phyloP scores from a whole-genome alignment of 1,139 yeast genomes.

The Candida tetrigidarum region DNA sequence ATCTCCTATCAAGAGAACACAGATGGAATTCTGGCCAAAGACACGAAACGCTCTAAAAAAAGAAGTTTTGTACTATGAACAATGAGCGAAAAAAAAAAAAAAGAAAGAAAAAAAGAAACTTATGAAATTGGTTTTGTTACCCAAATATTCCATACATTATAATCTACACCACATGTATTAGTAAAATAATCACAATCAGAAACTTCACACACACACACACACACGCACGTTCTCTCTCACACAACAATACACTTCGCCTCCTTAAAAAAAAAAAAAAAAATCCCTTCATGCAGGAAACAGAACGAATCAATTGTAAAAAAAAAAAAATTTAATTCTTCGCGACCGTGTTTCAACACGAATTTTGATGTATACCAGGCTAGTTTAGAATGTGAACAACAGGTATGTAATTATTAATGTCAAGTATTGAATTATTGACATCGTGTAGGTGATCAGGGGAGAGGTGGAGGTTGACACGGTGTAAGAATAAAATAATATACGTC shows the following conservation, averaged over 20 bases:
- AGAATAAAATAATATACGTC: no score
- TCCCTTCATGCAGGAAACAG: background rate
- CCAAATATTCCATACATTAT: background rate
- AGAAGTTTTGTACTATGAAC: background rate
- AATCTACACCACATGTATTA: background rate
- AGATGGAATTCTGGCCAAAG: no score
- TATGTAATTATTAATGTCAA: no score
- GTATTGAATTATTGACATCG: no score
- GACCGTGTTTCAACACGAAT: background rate
- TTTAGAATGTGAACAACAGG: no score
- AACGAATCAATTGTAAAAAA: no score
- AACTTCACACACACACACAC: no score
- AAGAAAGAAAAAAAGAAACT: slow-evolving; percentile 3
- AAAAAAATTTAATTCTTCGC: background rate
- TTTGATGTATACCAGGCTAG: no score
- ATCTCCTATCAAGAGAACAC: slow-evolving; percentile 79
- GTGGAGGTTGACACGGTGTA: no score
- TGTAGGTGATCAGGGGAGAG: no score
- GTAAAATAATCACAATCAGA: background rate
- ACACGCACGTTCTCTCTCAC: background rate
- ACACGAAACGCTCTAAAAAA: slow-evolving; percentile 2
- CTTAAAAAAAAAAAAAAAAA: background rate
- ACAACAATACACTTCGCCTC: background rate
- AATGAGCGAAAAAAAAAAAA: background rate
- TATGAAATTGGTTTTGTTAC: slow-evolving; percentile 1